Evolutionary conservation across 1,139 yeast genomes (phyloP), one percentile per base, ranked within the genome.

Genomic region (Taiozyma sp.): DNA sequence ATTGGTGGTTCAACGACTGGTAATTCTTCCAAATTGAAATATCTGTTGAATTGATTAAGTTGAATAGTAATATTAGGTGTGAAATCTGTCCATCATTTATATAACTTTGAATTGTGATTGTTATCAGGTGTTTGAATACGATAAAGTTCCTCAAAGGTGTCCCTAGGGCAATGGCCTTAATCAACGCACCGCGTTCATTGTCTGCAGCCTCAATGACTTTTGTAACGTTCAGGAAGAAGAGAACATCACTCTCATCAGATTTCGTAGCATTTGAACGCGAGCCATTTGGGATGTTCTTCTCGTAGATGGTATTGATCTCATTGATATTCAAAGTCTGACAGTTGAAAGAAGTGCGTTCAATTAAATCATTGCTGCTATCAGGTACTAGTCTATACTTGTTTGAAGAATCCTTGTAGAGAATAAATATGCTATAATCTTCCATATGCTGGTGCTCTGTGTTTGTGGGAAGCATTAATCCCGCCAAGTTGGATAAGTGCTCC

Each of bases 391-490:
- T 38, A 46, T 57, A 61, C 45, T 55, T 56, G 8, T 51, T 53
- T 8, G 39, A 7, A 8, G 50, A 29, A 28, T 59, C 56, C 38
- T 56, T 60, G 49, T 60, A 60, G 2, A 60, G 48, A 4, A 62
- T 48, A 43, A 60, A 56, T 1, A 47, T 45, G 0, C 61, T 53
- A 36, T 53, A 62, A 8, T 58, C 55, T 28, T 53, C 57, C 3
- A 45, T 44, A 2, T 7, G 28, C 2, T 42, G 30, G 27, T 54
- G 57, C 40, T 62, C 65, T n/a, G 56, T 48, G 61, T 62, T 48
- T 54, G 78, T 79, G 0, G 85, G 83, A 13, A 81, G 68, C 79
- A 81, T 78, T 45, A 79, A 63, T 56, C 77, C 79, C n/a, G 83
- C 77, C 42, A 76, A 60, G 50, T 51, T 36, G 1, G 73, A 69